Evolutionary conservation across 306 rosid species (phyloP).

Genomic region (Trichosanthes truncata): DNA sequence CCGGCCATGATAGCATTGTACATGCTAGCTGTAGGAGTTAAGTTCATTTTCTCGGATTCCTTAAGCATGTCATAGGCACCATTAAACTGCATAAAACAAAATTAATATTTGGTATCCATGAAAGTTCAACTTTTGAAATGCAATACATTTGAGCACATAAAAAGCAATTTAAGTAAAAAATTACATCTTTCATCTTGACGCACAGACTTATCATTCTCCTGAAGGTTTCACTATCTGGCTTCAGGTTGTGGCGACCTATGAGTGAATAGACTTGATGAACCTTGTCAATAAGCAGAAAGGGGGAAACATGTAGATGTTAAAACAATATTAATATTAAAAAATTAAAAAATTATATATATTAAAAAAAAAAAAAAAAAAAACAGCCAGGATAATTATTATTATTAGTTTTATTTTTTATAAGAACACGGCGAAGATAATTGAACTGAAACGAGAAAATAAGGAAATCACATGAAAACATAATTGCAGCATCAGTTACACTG

Average conservation of each 20-base stretch:
- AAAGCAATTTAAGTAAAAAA: constrained; percentile 15
- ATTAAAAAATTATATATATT: too few species aligned
- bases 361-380: too few species aligned
- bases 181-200: constrained; percentile 70
- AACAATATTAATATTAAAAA: not conserved
- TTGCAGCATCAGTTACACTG: not conserved
- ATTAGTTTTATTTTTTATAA: not conserved
- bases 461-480: not conserved
- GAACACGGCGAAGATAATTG: not conserved
- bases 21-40: constrained; percentile 41
- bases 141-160: constrained; percentile 6
- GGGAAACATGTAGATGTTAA: not conserved
- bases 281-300: constrained; percentile 20
- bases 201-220: constrained; percentile 50
- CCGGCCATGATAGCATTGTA: constrained; percentile 86
- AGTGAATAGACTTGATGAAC: constrained; percentile 52
- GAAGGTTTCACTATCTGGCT: constrained; percentile 49
- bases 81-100: constrained; percentile 44
- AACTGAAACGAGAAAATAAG: not conserved
- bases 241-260: constrained; percentile 31
- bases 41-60: constrained; percentile 37
- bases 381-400: not conserved
- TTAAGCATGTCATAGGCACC: constrained; percentile 52
- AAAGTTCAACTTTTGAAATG: constrained; percentile 11
- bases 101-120: constrained; percentile 3